These are phyloP conservation scores for Phytophthora fragariaefolia DNA, from an alignment of 352 stramenopile species.

Conservation along the genomic window DNA sequence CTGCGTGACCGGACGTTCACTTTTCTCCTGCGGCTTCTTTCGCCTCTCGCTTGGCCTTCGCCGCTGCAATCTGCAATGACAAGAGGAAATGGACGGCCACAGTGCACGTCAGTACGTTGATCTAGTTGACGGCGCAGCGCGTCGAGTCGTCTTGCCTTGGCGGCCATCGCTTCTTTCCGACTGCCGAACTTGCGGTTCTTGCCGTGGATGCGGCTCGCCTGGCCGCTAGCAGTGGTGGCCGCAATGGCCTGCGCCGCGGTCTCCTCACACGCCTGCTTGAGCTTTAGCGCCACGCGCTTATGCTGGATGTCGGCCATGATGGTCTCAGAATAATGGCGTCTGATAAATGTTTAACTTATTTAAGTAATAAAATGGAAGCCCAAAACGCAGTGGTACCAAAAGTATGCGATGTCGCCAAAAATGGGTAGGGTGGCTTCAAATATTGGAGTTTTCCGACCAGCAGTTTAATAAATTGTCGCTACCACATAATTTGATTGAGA, in stretches of 20 bases:
- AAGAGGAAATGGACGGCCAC: constrained; percentile 6
- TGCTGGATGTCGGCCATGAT: constrained; percentile 70
- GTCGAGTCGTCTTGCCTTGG: constrained; percentile 68
- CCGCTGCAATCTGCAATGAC: constrained; percentile 65
- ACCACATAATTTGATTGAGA: no score
- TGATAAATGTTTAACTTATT: neutral
- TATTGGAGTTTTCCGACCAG: no score
- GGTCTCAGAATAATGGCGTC: neutral
- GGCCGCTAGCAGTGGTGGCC: constrained; percentile 69
- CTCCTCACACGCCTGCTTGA: constrained; percentile 86
- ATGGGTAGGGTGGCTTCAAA: no score
- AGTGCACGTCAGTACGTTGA: neutral
- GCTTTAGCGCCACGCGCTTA: constrained; percentile 67
- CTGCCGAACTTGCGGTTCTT: constrained; percentile 88
- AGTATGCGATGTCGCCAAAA: no score
- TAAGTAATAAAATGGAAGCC: no score
- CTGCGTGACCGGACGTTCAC: no score
- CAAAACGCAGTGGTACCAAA: no score
- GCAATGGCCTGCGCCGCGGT: constrained; percentile 81
- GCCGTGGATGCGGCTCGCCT: constrained; percentile 80
- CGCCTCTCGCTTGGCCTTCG: constrained; percentile 76
- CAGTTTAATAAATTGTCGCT: no score
- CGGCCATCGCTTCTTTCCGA: constrained; percentile 81
- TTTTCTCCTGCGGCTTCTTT: constrained; percentile 33
- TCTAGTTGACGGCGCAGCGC: no score